Evolutionary conservation across 2,329 filamentous ascomycete species (phyloP).

Genomic region (Dryadomyces quercivorus): DNA sequence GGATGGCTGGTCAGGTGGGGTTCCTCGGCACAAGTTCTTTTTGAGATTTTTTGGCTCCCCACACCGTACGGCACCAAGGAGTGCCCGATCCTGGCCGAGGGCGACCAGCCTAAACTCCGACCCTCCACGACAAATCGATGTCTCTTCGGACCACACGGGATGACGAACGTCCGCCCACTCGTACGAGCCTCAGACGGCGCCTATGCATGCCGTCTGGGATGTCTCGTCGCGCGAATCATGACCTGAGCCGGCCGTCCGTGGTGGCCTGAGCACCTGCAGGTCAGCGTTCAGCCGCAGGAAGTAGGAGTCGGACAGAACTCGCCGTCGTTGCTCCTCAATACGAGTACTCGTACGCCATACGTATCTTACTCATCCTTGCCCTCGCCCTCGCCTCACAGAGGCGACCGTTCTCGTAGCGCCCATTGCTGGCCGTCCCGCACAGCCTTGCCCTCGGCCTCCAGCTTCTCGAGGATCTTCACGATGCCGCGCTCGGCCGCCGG

Average conservation of each 20-base stretch:
- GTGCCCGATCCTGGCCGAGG: not conserved
- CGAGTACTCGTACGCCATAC: too few relatives aligned
- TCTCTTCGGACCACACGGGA: too few relatives aligned
- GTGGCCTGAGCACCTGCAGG: too few relatives aligned
- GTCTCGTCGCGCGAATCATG: too few relatives aligned
- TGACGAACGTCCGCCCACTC: not conserved
- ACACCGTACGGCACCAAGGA: not conserved
- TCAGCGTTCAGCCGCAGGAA: too few relatives aligned
- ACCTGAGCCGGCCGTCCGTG: too few relatives aligned
- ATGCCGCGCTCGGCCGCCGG: conserved; percentile 65
- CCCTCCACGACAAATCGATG: too few relatives aligned
- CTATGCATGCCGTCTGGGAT: too few relatives aligned
- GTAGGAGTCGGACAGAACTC: too few relatives aligned
- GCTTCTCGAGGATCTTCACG: conserved; percentile 66
- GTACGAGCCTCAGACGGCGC: not conserved
- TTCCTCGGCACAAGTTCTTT: not conserved
- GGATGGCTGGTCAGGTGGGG: not conserved
- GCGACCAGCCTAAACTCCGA: too few relatives aligned
- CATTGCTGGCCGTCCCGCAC: conserved; percentile 25
- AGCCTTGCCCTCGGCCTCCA: conserved; percentile 62
- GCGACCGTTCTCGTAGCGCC: conserved; percentile 29
- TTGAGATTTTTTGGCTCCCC: not conserved
- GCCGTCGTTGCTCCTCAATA: too few relatives aligned
- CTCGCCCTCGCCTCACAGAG: conserved; percentile 20
- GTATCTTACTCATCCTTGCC: too few relatives aligned